Evolutionary conservation across 768 basidiomycete genomes (phyloP), one percentile per base, ranked within the genome.

Genomic region (Panaeolus papilionaceus): DNA sequence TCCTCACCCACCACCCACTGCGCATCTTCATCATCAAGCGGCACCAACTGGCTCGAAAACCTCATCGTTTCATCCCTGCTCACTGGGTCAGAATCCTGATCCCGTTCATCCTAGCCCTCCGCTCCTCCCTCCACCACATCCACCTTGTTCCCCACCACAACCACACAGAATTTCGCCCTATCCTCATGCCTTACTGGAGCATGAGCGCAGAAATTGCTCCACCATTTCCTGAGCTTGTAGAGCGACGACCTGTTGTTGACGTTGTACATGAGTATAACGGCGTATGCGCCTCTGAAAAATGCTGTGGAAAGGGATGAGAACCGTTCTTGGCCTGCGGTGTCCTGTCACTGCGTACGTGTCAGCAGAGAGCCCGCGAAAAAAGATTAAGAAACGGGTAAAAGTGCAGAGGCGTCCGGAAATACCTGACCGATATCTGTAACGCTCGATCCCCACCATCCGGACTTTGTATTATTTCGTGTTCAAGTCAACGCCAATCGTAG

Each of bases 401-500:
- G 38, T 39, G 33, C 18, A 38, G 18, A 33, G 28, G n/a, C 38
- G 58, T 11, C 4, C 28, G 2, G 49, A 12, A 44, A 65, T 64
- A 14, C 68, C 45, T 20, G 38, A 84, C 84, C 84, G 83, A 85
- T 47, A 85, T 92, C 76, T 93, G 91, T 67, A 95, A 79, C 10
- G 86, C 86, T 9, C 94, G 4, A 33, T 33, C 28, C n/a, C n/a
- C n/a, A n/a, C n/a, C n/a, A n/a, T n/a, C n/a, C 28, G 89, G 86
- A 73, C 92, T 87, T 0, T 88, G 86, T 11, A 95, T 72, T 0
- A 86, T 87, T 76, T 94, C 94, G 89, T 85, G 62, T 94, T 92
- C 66, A 95, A 96, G 78, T 96, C 94, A 20, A 91, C 89, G 20
- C 94, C 94, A 47, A 96, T 95, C 2, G 94, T 96, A 0, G 94